These are phyloP conservation scores for Podospora conica DNA, from an alignment of 495 filamentous ascomycete species.

Conservation along the genomic window DNA sequence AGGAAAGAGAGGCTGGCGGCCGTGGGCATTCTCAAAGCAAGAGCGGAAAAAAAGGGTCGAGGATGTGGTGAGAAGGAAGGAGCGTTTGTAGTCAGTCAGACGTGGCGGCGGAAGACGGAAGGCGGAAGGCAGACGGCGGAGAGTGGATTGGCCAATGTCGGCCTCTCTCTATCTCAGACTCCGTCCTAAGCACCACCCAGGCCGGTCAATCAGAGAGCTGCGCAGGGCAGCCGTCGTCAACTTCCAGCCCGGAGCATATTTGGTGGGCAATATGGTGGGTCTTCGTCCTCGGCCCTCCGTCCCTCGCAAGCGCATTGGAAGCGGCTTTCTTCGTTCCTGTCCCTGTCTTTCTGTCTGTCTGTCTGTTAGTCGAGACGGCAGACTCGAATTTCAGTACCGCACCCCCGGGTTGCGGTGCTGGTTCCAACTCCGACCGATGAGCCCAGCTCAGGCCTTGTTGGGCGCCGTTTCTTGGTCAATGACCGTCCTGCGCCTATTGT, in stretches of 20 bases:
- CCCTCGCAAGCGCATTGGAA: background rate
- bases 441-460: background rate
- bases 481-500: background rate
- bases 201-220: constrained; percentile 21
- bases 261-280: background rate
- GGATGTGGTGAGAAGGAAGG: constrained; percentile 8
- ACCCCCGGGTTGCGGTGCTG: background rate
- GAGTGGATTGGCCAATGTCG: constrained; percentile 6
- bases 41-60: background rate
- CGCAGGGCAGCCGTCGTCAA: constrained; percentile 9
- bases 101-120: background rate
- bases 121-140: background rate
- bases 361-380: background rate
- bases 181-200: constrained; percentile 10
- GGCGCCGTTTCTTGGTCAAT: background rate
- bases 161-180: constrained; percentile 18
- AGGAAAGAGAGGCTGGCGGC: background rate
- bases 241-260: background rate
- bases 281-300: background rate
- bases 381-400: background rate
- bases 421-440: background rate
- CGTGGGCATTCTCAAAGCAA: constrained; percentile 3
- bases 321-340: no score
- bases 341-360: no score
- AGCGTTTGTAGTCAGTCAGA: constrained; percentile 13